Evolutionary conservation across 2,329 filamentous ascomycete species (phyloP).

Genomic region (Fusarium equiseti): DNA sequence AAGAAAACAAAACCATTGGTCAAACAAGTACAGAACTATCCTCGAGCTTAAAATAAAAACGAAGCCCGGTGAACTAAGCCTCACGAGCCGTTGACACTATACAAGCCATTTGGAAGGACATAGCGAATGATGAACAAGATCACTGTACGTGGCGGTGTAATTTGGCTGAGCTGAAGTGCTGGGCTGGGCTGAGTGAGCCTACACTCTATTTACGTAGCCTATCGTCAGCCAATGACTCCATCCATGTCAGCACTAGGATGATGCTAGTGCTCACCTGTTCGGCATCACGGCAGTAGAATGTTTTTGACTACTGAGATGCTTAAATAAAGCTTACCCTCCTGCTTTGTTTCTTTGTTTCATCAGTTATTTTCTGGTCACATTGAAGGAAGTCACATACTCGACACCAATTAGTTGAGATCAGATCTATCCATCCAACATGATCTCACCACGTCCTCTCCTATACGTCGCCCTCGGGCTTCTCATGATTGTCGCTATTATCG

Average conservation of each 20-base stretch:
- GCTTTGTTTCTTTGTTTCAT: not conserved
- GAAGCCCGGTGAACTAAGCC: not conserved
- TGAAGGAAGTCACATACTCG: not conserved
- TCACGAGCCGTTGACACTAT: not conserved
- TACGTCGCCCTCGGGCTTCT: slow-evolving; percentile 43
- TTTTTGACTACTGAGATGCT: not conserved
- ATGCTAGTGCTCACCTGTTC: not conserved
- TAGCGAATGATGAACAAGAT: not conserved
- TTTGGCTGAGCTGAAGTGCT: not conserved
- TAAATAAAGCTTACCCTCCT: not conserved
- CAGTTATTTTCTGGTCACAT: not conserved
- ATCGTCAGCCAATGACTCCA: slow-evolving; percentile 10
- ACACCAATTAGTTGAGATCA: not conserved
- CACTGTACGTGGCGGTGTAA: slow-evolving; percentile 12
- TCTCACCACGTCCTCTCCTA: slow-evolving; percentile 24
- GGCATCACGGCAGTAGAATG: slow-evolving; percentile 8
- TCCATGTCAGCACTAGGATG: slow-evolving; percentile 23
- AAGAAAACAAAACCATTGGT: not conserved
- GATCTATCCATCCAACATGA: not conserved
- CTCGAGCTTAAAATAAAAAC: slow-evolving; percentile 9
- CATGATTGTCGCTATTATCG: slow-evolving; percentile 47
- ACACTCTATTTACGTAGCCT: slow-evolving; percentile 3
- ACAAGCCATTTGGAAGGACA: not conserved
- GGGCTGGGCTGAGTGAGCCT: slow-evolving; percentile 5
- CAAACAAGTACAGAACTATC: not conserved